Evolutionary conservation across 2,329 filamentous ascomycete genomes (phyloP).

Genomic region (Penicillium sp.): DNA sequence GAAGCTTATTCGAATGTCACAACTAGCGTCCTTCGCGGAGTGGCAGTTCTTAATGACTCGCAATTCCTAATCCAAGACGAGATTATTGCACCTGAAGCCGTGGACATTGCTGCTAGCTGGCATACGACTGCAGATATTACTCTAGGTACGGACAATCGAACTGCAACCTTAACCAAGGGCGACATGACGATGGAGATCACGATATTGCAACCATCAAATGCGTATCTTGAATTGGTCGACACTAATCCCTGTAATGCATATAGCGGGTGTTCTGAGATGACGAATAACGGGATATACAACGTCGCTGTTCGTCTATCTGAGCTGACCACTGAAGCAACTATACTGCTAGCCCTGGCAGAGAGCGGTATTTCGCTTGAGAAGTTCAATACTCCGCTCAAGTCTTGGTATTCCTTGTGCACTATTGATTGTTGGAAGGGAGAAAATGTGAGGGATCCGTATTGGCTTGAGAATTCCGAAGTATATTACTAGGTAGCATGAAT

Average conservation of each 20-base stretch:
- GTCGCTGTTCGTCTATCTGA: background rate
- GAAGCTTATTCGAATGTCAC: conserved; percentile 10
- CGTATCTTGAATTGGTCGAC: conserved; percentile 1
- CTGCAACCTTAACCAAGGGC: background rate
- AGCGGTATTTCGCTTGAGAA: background rate
- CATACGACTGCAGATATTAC: background rate
- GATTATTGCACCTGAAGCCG: background rate
- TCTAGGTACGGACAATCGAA: background rate
- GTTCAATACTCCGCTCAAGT: background rate
- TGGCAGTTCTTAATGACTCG: background rate
- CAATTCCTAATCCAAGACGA: background rate
- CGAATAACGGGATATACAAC: conserved; percentile 10
- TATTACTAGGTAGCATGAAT: background rate
- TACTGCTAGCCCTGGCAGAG: background rate
- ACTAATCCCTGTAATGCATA: conserved; percentile 10
- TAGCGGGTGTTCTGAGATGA: conserved; percentile 1
- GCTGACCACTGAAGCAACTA: conserved; percentile 1
- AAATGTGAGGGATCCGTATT: conserved; percentile 1
- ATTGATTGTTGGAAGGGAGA: background rate
- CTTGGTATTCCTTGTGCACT: background rate
- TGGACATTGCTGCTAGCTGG: conserved; percentile 2
- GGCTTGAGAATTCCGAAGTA: background rate
- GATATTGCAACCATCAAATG: background rate
- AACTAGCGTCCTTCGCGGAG: conserved; percentile 4
- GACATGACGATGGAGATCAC: background rate